Conservation (phyloP, 306 rosid species). For the Purshia tridentata region DNA sequence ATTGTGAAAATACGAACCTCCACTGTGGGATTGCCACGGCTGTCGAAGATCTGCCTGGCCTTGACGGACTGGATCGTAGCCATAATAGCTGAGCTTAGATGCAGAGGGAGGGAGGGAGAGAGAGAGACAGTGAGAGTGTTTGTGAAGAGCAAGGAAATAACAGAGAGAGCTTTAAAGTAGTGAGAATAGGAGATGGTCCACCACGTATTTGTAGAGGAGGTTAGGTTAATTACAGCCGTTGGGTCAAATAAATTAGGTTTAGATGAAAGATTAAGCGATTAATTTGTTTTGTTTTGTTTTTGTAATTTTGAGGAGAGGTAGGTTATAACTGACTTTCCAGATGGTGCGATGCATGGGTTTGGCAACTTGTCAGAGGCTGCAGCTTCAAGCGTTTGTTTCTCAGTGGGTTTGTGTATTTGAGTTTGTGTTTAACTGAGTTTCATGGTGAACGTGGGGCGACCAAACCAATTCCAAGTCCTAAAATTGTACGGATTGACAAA, state of each 20-base stretch:
- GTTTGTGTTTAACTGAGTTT: too few relatives aligned
- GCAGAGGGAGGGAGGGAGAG: conserved; percentile 21
- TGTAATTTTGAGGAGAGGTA: neutral
- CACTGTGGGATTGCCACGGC: conserved; percentile 99
- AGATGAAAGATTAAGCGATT: neutral
- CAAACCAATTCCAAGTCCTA: too few relatives aligned
- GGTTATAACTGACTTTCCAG: conserved; percentile 8
- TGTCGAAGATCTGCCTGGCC: conserved; percentile 98
- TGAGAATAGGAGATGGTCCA: neutral
- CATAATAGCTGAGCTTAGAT: conserved; percentile 30
- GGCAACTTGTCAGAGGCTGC: too few relatives aligned
- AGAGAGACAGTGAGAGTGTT: neutral
- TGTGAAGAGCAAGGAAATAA: neutral
- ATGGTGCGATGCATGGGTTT: neutral
- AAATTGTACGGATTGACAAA: too few relatives aligned
- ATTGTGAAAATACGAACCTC: conserved; percentile 55
- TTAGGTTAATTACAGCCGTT: conserved; percentile 26
- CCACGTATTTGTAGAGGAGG: conserved; percentile 25
- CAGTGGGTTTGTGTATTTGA: too few relatives aligned
- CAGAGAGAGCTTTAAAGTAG: neutral
- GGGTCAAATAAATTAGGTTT: conserved; percentile 27
- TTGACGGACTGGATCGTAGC: conserved; percentile 58
- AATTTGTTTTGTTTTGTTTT: neutral
- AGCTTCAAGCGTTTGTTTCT: too few relatives aligned
- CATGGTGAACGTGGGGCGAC: too few relatives aligned